Evolutionary conservation across 148 eudicot species (phyloP), one percentile per base, ranked within the genome.

Genomic region (Bassia scoparia): DNA sequence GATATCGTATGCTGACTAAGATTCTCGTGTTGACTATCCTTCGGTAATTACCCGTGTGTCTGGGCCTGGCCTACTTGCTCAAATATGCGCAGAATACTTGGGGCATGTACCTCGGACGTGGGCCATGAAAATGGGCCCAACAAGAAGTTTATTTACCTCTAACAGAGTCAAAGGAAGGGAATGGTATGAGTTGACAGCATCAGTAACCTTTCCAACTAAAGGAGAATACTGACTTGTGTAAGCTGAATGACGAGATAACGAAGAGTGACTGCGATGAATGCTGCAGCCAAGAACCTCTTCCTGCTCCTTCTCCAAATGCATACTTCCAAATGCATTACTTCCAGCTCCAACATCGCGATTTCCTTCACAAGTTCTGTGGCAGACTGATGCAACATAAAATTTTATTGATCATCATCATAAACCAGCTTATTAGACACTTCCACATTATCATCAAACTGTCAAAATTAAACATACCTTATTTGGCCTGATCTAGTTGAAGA

Each of bases 141-240:
- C n/a, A n/a, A n/a, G n/a, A n/a, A n/a, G n/a, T n/a, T 10, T 20
- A 46, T 62, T 74, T 82, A 90, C 98, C 89, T 93, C 89, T 7
- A 84, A 59, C 86, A 86, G 80, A 53, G 86, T 83, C 70, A 89
- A 71, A 54, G 97, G 98, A 65, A 87, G 77, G 54, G 98, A 93
- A 71, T 89, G 93, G 72, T 79, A 83, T 18, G 90, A 73, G 64
- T 77, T 56, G 5, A 85, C 41, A 72, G 87, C 93, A 65, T 84
- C 84, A 30, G 74, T 61, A 72, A 70, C 63, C 72, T 69, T 48
- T 61, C 79, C 83, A 52, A 49, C 35, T 18, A 76, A 81, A 77
- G 87, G 77, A 59, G 86, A 72, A 63, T 77, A 72, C 72, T 78
- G 82, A 24, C 70, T 49, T 31, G 87, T 31, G 73, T 46, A 67